A percentile compares a stretch with the other conserved stretches of the same genome.
phyloP scores from a whole-genome alignment of 2,329 filamentous ascomycete genomes.

The Triangularia setosa region DNA sequence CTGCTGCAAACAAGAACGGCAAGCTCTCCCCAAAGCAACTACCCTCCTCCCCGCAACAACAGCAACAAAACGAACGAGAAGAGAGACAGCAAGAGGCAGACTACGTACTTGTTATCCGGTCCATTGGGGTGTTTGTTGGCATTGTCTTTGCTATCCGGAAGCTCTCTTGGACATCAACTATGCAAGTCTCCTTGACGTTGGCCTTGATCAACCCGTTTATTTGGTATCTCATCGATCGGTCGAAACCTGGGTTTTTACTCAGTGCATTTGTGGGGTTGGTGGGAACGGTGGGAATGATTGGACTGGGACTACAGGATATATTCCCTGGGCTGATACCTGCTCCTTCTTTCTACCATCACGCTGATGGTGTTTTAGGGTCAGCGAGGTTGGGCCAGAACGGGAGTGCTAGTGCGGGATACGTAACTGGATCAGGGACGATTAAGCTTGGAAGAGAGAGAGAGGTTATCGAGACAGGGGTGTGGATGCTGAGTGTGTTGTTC shows the following conservation, averaged over 20 bases:
- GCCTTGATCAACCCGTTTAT: constrained; percentile 87
- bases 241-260: constrained; percentile 76
- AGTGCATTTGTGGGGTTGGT: constrained; percentile 68
- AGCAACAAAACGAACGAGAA: constrained; percentile 24
- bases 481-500: constrained; percentile 91
- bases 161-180: constrained; percentile 87
- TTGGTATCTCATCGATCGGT: constrained; percentile 95
- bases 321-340: constrained; percentile 73
- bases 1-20: constrained; percentile 10
- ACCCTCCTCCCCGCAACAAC: neutral
- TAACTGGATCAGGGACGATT: neutral
- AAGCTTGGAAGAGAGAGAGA: constrained; percentile 39
- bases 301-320: constrained; percentile 43
- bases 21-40: neutral
- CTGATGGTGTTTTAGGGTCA: neutral
- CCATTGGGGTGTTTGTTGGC: constrained; percentile 58
- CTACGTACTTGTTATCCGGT: constrained; percentile 65
- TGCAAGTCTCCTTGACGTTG: constrained; percentile 88
- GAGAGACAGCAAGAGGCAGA: constrained; percentile 45
- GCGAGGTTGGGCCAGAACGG: neutral
- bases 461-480: constrained; percentile 69
- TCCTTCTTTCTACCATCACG: constrained; percentile 28
- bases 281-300: constrained; percentile 70
- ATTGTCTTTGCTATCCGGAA: constrained; percentile 73
- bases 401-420: neutral